Base-by-base conservation (phyloP, 2,329 filamentous ascomycete species). In the Fusarium hostae region DNA sequence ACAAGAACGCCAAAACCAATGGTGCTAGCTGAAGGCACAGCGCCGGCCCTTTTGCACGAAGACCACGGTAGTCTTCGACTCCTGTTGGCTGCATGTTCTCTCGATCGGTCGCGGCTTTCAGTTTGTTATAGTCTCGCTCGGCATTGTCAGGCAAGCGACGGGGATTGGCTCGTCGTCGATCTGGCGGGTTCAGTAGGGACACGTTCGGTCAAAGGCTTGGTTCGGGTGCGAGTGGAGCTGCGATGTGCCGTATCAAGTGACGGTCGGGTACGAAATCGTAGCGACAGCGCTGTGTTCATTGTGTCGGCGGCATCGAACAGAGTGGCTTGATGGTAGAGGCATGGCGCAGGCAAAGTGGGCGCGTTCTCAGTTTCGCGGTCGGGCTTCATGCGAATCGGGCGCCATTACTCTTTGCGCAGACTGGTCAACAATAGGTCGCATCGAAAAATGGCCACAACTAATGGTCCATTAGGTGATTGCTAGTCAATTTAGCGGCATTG, bases 361-460 rank as follows among this genome's bases (percentile, higher is more conserved):
- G 16, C 30, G 22, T 26, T 13, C 9, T 26, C 9, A 1, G 22
- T 15, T 6, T 8, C 11, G 4, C 11, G 1, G 9, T 5, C 4
- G 30, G 10, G 1, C 10, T 24, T 34, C 15, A 0, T 5, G 6
- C 10, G 10, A 2, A 12, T 12, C 0, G 1, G 0, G 6, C 13
- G n/a, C 7, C 16, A 3, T 5, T 6, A 3, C 9, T 22, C 5
- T 4, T 22, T 3, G 18, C 6, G 28, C 13, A 22, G 16, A 12
- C 10, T 2, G 11, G 13, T 3, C 24, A 3, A 13, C 9, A 5
- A 50, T 5, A 13, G 16, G 7, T 24, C 7, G 16, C 11, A 20
- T 18, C 32, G 22, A 34, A 28, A 20, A 2, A 32, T 13, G 5
- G 2, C n/a, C 16, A 4, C 5, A 15, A 20, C 16, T 13, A 2